Base-by-base conservation (phyloP, 2,329 filamentous ascomycete species). In the Knufia fluminis region DNA sequence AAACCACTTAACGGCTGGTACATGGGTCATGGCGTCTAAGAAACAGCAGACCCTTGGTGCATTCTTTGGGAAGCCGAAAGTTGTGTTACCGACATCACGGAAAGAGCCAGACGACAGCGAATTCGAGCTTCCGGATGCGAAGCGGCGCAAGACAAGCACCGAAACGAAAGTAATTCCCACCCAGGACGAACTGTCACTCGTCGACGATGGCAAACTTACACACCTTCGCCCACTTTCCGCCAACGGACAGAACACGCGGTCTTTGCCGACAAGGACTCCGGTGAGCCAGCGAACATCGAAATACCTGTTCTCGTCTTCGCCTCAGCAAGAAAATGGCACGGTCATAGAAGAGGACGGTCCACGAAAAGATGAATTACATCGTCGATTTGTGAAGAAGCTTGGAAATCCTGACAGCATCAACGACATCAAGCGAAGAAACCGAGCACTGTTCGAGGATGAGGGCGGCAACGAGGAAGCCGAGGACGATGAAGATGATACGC, bases 331-430 rank as follows among this genome's bases (percentile, higher is more conserved):
- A 3, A 64, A 67, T 1, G 63, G 61, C 1, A 45, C 57, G 3
- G 49, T 52, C 2, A 66, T 70, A 2, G 65, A 66, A 1, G 74
- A 79, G 12, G 72, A 75, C 4, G 77, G 77, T 47, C 68, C 69
- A 2, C 71, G 71, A 1, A 89, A 84, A 61, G 79, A 85, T 51
- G 80, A 80, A 43, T 70, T 96, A 20, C 92, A 96, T 63, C 74
- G 78, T 53, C 85, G 82, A 59, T 98, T 97, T 61, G 84, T 97
- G 26, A 86, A 86, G 72, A 95, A 91, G 65, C 78, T 98, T 2
- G 90, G 91, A 1, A 80, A 85, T 38, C 83, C 89, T 1, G 89
- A 95, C 62, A 91, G 87, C 62, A 73, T 94, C 56, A 74, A 78
- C 22, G 76, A 80, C 53, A 77, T 85, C 47, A 80, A 79, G 60